Percentiles rank a stretch among this genome's conserved stretches.
phyloP scores from a whole-genome alignment of 2,329 filamentous ascomycete genomes.

The Neurospora crassa region DNA sequence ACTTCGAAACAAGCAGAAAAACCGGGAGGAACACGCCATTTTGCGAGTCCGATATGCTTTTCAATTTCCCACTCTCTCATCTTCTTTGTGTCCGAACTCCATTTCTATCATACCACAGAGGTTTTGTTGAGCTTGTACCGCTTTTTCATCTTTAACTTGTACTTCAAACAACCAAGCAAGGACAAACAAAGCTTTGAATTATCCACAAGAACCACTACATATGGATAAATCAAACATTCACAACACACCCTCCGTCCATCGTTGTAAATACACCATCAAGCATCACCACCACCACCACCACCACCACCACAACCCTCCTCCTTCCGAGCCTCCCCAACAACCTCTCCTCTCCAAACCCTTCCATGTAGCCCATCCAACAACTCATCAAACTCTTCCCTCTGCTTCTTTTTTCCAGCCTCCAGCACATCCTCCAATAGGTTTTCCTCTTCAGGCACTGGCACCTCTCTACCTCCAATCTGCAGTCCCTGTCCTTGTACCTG shows the following conservation, averaged over 20 bases:
- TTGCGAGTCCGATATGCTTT: neutral
- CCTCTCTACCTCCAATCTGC: neutral
- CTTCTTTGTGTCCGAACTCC: neutral
- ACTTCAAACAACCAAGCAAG: neutral
- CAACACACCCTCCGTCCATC: too few species aligned
- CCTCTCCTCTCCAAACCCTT: neutral
- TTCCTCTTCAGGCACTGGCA: conserved; percentile 24
- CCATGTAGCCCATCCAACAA: conserved; percentile 34
- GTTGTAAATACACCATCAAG: neutral
- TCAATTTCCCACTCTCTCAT: neutral
- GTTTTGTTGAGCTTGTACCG: neutral
- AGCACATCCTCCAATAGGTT: conserved; percentile 45
- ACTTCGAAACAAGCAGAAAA: too few species aligned
- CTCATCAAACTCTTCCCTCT: conserved; percentile 26
- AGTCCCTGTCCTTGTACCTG: conserved; percentile 4
- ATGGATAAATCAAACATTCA: neutral
- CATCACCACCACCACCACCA: neutral
- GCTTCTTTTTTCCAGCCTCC: conserved; percentile 22
- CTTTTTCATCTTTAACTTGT: neutral
- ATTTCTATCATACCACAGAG: neutral
- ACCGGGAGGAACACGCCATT: too few species aligned
- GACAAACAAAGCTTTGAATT: neutral
- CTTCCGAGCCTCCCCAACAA: neutral
- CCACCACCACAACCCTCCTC: neutral
- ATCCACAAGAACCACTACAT: neutral